Conservation (phyloP, 306 rosid species). For the Inga laurina region DNA sequence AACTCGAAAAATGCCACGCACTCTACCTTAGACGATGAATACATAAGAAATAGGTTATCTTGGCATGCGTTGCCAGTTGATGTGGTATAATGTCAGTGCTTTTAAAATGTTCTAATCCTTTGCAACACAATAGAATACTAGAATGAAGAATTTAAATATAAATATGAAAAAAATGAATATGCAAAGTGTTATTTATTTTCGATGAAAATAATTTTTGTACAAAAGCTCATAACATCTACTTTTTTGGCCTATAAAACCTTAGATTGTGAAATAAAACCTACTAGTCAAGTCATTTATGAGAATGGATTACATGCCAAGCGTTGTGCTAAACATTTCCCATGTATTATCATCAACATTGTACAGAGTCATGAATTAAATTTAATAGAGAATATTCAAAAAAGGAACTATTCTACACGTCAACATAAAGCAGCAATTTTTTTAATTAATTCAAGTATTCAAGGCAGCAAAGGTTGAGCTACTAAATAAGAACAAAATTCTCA, state of each 20-base stretch:
- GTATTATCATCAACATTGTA: constrained; percentile 28
- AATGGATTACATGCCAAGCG: not conserved
- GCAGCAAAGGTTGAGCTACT: constrained; percentile 22
- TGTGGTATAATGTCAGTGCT: no score
- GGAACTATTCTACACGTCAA: constrained; percentile 28
- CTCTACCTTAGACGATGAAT: no score
- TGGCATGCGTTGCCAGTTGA: no score
- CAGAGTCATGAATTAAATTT: constrained; percentile 15
- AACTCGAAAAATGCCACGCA: no score
- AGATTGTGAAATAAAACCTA: no score
- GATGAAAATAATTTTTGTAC: not conserved
- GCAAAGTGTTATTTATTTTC: not conserved
- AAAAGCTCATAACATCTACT: no score
- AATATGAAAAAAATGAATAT: not conserved
- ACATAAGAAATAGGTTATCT: no score
- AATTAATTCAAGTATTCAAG: not conserved
- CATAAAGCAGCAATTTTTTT: not conserved
- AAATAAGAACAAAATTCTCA: constrained; percentile 54
- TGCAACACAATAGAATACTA: not conserved
- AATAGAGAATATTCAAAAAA: not conserved
- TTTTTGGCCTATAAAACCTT: no score
- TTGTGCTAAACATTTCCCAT: constrained; percentile 11
- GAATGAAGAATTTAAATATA: not conserved
- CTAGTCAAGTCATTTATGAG: not conserved
- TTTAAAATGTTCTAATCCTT: no score